phyloP scores from a whole-genome alignment of 1,139 yeast genomes.

The Saccharomyces hybrid region DNA sequence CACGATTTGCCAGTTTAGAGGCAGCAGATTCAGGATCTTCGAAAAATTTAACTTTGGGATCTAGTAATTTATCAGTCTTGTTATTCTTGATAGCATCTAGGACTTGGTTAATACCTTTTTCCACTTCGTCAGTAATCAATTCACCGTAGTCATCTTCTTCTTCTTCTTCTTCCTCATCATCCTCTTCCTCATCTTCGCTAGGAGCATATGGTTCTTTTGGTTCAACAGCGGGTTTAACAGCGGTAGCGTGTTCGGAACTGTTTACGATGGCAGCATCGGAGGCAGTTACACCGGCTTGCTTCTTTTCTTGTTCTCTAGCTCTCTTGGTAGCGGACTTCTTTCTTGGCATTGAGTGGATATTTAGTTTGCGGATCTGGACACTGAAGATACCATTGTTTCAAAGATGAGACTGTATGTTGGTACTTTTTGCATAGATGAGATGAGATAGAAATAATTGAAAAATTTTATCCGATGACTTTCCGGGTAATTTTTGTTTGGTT shows the following conservation, averaged over 20 bases:
- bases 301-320: slow-evolving; percentile 48
- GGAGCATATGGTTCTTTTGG: slow-evolving; percentile 21
- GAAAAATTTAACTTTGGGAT: slow-evolving; percentile 64
- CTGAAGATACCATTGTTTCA: too few relatives aligned
- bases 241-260: slow-evolving; percentile 17
- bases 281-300: slow-evolving; percentile 13
- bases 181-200: slow-evolving; percentile 16
- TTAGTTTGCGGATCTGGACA: too few relatives aligned
- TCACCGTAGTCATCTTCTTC: slow-evolving; percentile 94
- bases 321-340: slow-evolving; percentile 82
- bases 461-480: background rate
- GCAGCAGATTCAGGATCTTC: slow-evolving; percentile 48
- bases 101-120: slow-evolving; percentile 68
- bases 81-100: slow-evolving; percentile 60
- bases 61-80: slow-evolving; percentile 52
- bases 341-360: slow-evolving; percentile 55
- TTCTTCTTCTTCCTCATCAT: slow-evolving; percentile 38
- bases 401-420: too few relatives aligned
- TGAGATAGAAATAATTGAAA: background rate
- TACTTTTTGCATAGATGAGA: background rate
- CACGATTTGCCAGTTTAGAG: slow-evolving; percentile 14
- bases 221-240: slow-evolving; percentile 23
- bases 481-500: background rate
- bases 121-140: slow-evolving; percentile 77
- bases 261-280: slow-evolving; percentile 11